Base-by-base conservation (phyloP, 192 early-diverging fungal genomes). In the Podila epigama region DNA sequence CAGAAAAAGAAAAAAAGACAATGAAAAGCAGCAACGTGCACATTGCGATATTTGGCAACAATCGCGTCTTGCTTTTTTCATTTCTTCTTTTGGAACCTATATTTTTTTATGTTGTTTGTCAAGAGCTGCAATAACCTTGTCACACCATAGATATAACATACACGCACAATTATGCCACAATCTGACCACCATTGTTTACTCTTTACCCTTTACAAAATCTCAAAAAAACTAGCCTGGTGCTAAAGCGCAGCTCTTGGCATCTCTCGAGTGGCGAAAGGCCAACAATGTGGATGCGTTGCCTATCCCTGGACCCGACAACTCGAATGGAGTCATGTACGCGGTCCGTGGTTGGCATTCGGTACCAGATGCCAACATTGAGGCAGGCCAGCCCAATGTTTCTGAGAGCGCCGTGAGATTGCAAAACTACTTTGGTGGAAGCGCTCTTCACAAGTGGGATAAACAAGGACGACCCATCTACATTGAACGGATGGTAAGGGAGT, bases 401-500 rank as follows among this genome's bases (percentile, higher is more conserved):
- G 90, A 91, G n/a, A 80, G 82, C 42, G 86, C 89, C 32, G 75
- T 90, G 28, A 83, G 86, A 42, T 82, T 91, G 31, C 82, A 85
- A 65, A 81, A 69, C 36, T 87, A 87, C 56, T 88, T 92, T 81
- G 91, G 91, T 13, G 91, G 91, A 56, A 86, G 86, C 44, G 84
- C 84, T 82, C 82, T 90, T 60, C 97, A 98, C 84, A 96, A 96
- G 64, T 87, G 84, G 60, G 97, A 98, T 86, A 95, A 91, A 70
- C 82, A 89, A 32, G 97, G 96, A 20, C 87, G 93, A 60, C 94
- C 95, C 5, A 79, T 98, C 53, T 98, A 97, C 72, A 91, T 97
- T 70, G 97, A 98, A 84, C 89, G 90, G 35, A 82, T 96, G 53
- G 95, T 95, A 69, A 84, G 70, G 42, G 40, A 41, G 16, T 52